Conservation (phyloP, 139 green algal genomes). For the Chlamydomonas schloesseri region DNA sequence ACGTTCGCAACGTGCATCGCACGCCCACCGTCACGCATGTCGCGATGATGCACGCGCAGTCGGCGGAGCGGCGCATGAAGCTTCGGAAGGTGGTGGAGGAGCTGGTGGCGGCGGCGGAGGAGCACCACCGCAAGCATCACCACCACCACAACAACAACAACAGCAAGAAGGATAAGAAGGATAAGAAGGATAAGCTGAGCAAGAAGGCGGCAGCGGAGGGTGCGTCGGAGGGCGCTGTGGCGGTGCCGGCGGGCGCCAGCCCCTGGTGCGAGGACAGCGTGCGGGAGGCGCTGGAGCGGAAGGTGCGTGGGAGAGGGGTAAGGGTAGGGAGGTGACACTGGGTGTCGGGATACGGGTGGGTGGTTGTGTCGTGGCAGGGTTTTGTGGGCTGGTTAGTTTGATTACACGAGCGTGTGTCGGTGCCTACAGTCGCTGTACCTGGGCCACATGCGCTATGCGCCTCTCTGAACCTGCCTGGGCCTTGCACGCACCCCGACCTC, state of each 20-base stretch:
- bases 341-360: neutral
- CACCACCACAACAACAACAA: neutral
- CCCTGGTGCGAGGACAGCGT: constrained; percentile 11
- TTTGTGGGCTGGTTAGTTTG: neutral
- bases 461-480: neutral
- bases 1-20: too few relatives aligned
- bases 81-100: constrained; percentile 24
- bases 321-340: too few relatives aligned
- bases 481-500: neutral
- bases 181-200: neutral
- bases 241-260: neutral
- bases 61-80: constrained; percentile 23
- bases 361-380: neutral
- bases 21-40: too few relatives aligned
- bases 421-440: too few relatives aligned
- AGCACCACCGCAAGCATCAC: constrained; percentile 30
- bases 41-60: neutral
- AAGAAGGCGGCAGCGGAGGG: neutral
- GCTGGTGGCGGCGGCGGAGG: constrained; percentile 28
- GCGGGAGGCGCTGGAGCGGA: constrained; percentile 14
- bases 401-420: too few relatives aligned
- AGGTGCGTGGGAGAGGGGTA: constrained; percentile 2
- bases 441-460: too few relatives aligned
- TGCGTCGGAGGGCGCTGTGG: neutral
- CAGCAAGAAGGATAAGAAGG: neutral